phyloP scores from a whole-genome alignment of 768 basidiomycete genomes.

The Hygrocybe coccinea region DNA sequence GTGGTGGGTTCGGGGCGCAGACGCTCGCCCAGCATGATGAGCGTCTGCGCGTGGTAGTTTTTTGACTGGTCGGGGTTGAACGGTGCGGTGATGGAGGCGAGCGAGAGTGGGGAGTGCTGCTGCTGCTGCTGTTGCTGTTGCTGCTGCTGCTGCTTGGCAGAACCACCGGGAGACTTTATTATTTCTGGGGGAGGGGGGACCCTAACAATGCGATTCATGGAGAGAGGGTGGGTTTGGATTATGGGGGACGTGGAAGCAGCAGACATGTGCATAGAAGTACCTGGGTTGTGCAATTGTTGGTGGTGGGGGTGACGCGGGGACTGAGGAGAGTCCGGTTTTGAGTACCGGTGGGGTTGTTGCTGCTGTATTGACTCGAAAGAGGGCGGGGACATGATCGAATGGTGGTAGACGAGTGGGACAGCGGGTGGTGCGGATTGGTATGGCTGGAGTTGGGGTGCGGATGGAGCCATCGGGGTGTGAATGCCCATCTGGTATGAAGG shows the following conservation, averaged over 20 bases:
- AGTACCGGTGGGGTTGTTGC: slow-evolving; percentile 1
- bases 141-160: background rate
- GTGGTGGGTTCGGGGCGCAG: slow-evolving; percentile 53
- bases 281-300: slow-evolving; percentile 8
- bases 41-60: slow-evolving; percentile 79
- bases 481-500: slow-evolving; percentile 35
- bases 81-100: slow-evolving; percentile 41
- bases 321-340: slow-evolving; percentile 1
- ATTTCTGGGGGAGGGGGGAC: slow-evolving; percentile 7
- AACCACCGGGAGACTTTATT: slow-evolving; percentile 19
- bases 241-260: slow-evolving; percentile 24
- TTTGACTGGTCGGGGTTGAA: slow-evolving; percentile 52
- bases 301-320: slow-evolving; percentile 6
- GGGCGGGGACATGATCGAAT: slow-evolving; percentile 17
- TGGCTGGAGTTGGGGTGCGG: slow-evolving; percentile 14
- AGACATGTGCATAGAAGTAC: no score
- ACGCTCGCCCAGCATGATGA: slow-evolving; percentile 64
- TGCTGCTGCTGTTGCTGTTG: slow-evolving; percentile 16
- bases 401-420: slow-evolving; percentile 28
- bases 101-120: slow-evolving; percentile 32
- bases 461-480: slow-evolving; percentile 20
- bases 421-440: slow-evolving; percentile 18
- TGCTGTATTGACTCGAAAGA: background rate
- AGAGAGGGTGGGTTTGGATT: slow-evolving; percentile 15
- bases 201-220: background rate